Evolutionary conservation across 2,329 filamentous ascomycete species (phyloP).

Genomic region (Aureobasidium sp.): DNA sequence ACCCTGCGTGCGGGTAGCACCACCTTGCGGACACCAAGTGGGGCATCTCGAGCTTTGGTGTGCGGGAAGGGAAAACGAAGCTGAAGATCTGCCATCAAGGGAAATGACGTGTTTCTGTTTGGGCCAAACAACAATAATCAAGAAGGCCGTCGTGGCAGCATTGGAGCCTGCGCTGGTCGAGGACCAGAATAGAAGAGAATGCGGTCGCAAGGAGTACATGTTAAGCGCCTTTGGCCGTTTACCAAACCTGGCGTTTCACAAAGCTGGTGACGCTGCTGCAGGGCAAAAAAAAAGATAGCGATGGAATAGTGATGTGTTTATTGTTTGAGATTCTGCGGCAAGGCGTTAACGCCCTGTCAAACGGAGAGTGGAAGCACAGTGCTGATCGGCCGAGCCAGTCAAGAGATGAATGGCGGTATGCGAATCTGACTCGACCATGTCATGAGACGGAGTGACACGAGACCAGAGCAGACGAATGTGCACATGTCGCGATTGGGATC

Average conservation of each 20-base stretch:
- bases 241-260: neutral
- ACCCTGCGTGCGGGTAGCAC: conserved; percentile 13
- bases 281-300: neutral
- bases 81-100: conserved; percentile 11
- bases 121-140: neutral
- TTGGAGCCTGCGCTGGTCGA: neutral
- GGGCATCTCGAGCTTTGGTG: conserved; percentile 6
- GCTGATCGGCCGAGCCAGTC: conserved; percentile 3
- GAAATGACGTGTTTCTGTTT: conserved; percentile 16
- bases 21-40: conserved; percentile 14
- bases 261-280: neutral
- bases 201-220: neutral
- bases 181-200: neutral
- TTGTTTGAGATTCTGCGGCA: conserved; percentile 9
- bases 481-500: neutral
- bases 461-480: neutral
- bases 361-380: conserved; percentile 6
- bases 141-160: neutral
- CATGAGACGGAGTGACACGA: neutral
- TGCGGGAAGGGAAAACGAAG: conserved; percentile 4
- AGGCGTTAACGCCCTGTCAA: conserved; percentile 13
- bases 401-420: conserved; percentile 5
- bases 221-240: neutral
- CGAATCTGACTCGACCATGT: conserved; percentile 7
- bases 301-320: conserved; percentile 13